Evolutionary conservation across 352 stramenopile genomes (phyloP).

Genomic region (Phytophthora colocasiae): DNA sequence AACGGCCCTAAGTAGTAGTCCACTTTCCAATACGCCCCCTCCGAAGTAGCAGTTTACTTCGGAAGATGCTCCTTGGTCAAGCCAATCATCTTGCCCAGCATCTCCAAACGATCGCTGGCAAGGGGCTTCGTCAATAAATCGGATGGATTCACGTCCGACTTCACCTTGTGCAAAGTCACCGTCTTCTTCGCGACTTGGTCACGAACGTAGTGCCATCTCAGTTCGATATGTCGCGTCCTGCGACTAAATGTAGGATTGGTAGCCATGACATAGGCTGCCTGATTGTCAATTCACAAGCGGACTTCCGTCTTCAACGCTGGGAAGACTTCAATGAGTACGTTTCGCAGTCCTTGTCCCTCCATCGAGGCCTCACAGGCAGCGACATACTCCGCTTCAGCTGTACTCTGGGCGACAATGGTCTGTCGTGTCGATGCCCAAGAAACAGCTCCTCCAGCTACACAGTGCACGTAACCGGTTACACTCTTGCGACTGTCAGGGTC

Average conservation of each 20-base stretch:
- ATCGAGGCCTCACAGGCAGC: constrained; percentile 25
- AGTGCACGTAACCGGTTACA: constrained; percentile 13
- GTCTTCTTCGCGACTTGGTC: constrained; percentile 15
- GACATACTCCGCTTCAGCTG: constrained; percentile 31
- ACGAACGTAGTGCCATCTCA: constrained; percentile 22
- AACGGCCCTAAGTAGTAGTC: no score
- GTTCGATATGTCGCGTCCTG: constrained; percentile 15
- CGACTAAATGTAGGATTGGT: constrained; percentile 19
- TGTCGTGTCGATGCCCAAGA: constrained; percentile 7
- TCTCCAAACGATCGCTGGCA: constrained; percentile 8
- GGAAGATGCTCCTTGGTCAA: constrained; percentile 4
- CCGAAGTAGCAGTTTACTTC: constrained; percentile 1
- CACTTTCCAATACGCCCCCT: background rate
- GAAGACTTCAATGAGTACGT: constrained; percentile 23
- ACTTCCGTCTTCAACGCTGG: background rate
- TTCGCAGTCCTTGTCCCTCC: constrained; percentile 8
- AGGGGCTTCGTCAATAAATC: constrained; percentile 19
- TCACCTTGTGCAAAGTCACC: constrained; percentile 10
- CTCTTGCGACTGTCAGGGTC: constrained; percentile 17
- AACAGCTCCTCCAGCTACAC: constrained; percentile 8
- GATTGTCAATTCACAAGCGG: constrained; percentile 27
- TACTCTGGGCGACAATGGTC: constrained; percentile 25
- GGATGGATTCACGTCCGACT: constrained; percentile 11
- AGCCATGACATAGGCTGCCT: constrained; percentile 19
- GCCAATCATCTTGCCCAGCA: constrained; percentile 5